Evolutionary conservation across 208 protist genomes (phyloP).

Genomic region (Giardia duodenalis): DNA sequence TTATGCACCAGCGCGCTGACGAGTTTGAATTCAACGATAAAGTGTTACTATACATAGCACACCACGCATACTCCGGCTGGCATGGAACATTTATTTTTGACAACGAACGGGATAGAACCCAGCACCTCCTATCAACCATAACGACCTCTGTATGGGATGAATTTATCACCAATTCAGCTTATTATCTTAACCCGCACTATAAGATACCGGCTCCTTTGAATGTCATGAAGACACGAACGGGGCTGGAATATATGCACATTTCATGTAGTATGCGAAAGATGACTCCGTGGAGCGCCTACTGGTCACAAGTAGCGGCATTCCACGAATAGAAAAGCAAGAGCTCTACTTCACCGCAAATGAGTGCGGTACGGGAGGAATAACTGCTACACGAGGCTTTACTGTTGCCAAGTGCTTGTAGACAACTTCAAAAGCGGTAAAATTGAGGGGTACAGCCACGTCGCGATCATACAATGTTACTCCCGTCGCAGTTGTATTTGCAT

Average conservation of each 20-base stretch:
- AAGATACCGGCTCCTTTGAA: not conserved
- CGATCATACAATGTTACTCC: too few relatives aligned
- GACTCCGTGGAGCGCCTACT: not conserved
- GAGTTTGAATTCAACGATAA: slow-evolving; percentile 52
- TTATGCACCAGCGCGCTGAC: slow-evolving; percentile 41
- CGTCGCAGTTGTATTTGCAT: too few relatives aligned
- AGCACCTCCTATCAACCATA: not conserved
- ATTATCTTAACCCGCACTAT: slow-evolving; percentile 34
- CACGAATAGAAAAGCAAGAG: too few relatives aligned
- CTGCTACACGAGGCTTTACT: too few relatives aligned
- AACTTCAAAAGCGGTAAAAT: too few relatives aligned
- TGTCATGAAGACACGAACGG: not conserved
- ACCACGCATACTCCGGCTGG: slow-evolving; percentile 30
- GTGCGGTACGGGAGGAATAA: too few relatives aligned
- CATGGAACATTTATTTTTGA: slow-evolving; percentile 51
- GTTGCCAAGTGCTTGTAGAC: too few relatives aligned
- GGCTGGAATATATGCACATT: not conserved
- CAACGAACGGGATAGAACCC: slow-evolving; percentile 28
- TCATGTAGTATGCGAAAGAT: not conserved
- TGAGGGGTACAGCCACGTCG: too few relatives aligned
- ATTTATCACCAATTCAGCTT: slow-evolving; percentile 21
- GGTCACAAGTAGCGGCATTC: too few relatives aligned
- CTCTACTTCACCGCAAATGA: too few relatives aligned
- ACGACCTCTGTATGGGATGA: slow-evolving; percentile 41
- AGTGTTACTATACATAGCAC: slow-evolving; percentile 46